Evolutionary conservation across 352 stramenopile genomes (phyloP).

Genomic region (Blastocystis hominis): DNA sequence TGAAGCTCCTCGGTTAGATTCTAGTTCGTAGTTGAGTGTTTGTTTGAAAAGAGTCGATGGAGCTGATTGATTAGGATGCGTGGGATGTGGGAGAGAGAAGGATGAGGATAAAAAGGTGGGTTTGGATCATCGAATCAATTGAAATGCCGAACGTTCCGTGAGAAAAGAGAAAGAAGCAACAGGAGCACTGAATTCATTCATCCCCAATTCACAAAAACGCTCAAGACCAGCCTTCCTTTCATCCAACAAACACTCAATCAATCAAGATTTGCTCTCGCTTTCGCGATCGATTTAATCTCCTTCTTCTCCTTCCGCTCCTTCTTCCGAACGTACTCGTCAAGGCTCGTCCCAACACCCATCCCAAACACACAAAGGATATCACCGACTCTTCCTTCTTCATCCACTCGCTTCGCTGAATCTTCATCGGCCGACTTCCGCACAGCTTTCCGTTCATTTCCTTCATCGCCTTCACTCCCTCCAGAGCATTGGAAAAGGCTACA

Average conservation of each 20-base stretch:
- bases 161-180: too few species aligned
- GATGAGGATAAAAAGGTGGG: too few species aligned
- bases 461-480: slow-evolving; percentile 51
- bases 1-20: not conserved
- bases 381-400: slow-evolving; percentile 36
- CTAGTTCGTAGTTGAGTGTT: not conserved
- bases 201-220: too few species aligned
- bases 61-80: too few species aligned
- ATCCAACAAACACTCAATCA: slow-evolving; percentile 27
- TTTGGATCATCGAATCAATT: too few species aligned
- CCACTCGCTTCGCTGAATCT: slow-evolving; percentile 46
- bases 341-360: not conserved
- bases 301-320: slow-evolving; percentile 43
- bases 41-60: not conserved
- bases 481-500: slow-evolving; percentile 43
- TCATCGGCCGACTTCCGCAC: slow-evolving; percentile 54
- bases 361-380: slow-evolving; percentile 7
- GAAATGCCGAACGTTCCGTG: too few species aligned
- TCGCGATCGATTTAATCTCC: slow-evolving; percentile 5
- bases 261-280: not conserved
- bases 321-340: slow-evolving; percentile 10
- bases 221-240: not conserved
- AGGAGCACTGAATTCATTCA: too few species aligned
- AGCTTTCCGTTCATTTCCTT: slow-evolving; percentile 57
- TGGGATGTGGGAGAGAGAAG: too few species aligned